phyloP scores from a whole-genome alignment of 2,329 filamentous ascomycete species.

The Aureobasidium sp. region DNA sequence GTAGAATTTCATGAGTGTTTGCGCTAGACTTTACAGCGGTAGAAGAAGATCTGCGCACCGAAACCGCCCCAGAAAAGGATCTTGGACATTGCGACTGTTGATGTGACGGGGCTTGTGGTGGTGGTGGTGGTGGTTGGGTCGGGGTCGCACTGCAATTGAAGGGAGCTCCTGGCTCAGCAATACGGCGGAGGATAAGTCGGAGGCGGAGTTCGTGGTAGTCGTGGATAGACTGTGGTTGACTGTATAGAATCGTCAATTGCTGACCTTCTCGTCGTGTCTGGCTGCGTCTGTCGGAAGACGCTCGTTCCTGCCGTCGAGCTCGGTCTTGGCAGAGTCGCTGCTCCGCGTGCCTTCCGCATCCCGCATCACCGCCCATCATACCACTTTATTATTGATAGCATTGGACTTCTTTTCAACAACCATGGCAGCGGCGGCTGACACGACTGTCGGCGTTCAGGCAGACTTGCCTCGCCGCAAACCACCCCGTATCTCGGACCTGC shows the following conservation, averaged over 20 bases:
- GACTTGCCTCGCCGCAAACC: conserved; percentile 42
- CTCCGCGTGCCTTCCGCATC: background rate
- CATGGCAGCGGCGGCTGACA: conserved; percentile 17
- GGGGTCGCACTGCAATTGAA: background rate
- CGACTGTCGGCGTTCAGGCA: conserved; percentile 9
- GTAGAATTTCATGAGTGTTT: conserved; percentile 18
- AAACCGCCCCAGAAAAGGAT: conserved; percentile 84
- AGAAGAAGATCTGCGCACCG: conserved; percentile 47
- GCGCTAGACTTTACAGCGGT: background rate
- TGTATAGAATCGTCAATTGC: background rate
- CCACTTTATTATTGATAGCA: background rate
- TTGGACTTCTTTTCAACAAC: background rate
- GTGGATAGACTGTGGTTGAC: background rate
- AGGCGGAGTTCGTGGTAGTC: background rate
- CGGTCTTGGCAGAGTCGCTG: conserved; percentile 11
- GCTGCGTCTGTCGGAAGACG: background rate
- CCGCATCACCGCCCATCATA: background rate
- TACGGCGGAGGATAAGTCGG: background rate
- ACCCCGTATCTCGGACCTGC: conserved; percentile 67
- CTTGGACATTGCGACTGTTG: conserved; percentile 29
- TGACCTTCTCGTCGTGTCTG: conserved; percentile 9
- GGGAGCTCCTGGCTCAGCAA: background rate
- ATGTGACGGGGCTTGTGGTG: background rate
- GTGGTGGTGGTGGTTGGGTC: background rate
- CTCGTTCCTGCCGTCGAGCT: conserved; percentile 9